Conservation (phyloP, 164 flowering plant genomes). For the Vitis cinerea region DNA sequence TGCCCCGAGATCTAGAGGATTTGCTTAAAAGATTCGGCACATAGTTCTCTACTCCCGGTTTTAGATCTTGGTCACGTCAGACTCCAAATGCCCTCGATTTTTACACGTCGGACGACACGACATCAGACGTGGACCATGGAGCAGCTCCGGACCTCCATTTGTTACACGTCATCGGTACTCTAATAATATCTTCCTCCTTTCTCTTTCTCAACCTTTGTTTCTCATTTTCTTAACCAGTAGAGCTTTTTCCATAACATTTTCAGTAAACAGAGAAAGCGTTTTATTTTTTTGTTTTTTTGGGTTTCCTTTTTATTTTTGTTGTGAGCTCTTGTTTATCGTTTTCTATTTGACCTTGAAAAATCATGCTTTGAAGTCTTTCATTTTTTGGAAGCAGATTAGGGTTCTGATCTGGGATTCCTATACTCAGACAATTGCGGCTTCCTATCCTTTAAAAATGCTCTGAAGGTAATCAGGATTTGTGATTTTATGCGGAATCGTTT, state of each 20-base stretch:
- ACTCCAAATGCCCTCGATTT: constrained; percentile 7
- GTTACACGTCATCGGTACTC: constrained; percentile 29
- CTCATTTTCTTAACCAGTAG: neutral
- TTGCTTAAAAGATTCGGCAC: constrained; percentile 23
- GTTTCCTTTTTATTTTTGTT: neutral
- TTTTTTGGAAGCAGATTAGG: constrained; percentile 1
- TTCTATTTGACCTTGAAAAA: constrained; percentile 8
- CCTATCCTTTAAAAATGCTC: neutral
- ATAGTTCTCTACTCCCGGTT: constrained; percentile 12
- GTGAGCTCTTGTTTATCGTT: neutral
- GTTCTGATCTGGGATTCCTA: constrained; percentile 7
- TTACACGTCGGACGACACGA: constrained; percentile 8
- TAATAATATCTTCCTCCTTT: constrained; percentile 28
- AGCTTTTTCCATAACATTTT: neutral
- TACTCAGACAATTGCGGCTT: neutral
- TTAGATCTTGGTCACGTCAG: constrained; percentile 35
- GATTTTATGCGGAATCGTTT: neutral
- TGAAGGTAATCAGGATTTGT: neutral
- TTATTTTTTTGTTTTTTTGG: no score
- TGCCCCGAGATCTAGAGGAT: constrained; percentile 13
- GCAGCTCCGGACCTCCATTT: constrained; percentile 29
- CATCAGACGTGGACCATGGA: constrained; percentile 17
- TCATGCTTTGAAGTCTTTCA: neutral
- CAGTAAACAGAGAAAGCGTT: no score
- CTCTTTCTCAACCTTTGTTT: constrained; percentile 6